These are phyloP conservation scores for Saccharomyces eubayanus DNA, from an alignment of 805 yeast species.

Conservation along the genomic window DNA sequence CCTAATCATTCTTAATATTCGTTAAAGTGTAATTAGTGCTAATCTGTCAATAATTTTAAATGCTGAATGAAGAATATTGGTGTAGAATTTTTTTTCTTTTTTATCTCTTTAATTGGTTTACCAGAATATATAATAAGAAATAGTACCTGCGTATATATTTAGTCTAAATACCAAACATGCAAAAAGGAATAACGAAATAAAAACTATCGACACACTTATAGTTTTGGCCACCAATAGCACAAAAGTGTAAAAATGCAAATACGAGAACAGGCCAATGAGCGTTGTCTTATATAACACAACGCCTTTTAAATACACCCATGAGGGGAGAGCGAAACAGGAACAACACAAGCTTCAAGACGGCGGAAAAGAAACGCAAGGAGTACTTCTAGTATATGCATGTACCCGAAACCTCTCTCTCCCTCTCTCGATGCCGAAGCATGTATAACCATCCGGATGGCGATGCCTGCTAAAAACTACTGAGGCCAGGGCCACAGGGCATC, in stretches of 20 bases:
- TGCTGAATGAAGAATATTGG: background rate
- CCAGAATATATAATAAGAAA: background rate
- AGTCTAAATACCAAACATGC: background rate
- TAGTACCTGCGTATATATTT: background rate
- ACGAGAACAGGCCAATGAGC: background rate
- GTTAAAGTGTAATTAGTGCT: background rate
- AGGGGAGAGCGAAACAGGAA: background rate
- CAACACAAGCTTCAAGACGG: background rate
- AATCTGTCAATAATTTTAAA: background rate
- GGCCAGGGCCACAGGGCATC: background rate
- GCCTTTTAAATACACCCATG: background rate
- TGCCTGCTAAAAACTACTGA: background rate
- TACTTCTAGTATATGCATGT: background rate
- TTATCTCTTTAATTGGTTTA: background rate
- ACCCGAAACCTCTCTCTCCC: background rate
- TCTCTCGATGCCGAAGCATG: background rate
- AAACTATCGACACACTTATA: background rate
- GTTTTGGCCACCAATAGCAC: background rate
- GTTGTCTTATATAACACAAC: background rate
- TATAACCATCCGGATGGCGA: background rate
- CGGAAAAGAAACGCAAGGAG: background rate
- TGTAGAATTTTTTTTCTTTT: conserved; percentile 1
- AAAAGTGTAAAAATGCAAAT: background rate
- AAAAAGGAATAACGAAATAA: background rate
- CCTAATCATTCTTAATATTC: background rate